Base-by-base conservation (phyloP, 2,329 filamentous ascomycete species). In the Aureobasidium uvarum region DNA sequence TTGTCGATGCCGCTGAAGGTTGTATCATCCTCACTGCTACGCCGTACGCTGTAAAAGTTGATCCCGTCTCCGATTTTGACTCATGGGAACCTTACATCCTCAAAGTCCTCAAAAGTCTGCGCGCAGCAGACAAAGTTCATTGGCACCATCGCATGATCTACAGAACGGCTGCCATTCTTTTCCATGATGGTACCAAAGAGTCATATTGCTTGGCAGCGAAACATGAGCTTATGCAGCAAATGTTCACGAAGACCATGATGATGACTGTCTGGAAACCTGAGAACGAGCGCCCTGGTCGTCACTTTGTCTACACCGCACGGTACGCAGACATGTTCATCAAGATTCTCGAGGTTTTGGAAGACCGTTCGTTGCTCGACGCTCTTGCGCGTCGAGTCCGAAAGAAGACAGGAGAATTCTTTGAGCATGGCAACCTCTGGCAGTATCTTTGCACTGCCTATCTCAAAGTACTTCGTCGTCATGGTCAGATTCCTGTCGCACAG, bases 241-340 rank as follows among this genome's bases (percentile, higher is more conserved):
- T 96, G 63, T 94, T 96, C 70, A 96, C 93, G 45, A 96, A 96
- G 78, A 96, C 92, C 0, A 96, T 96, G 89, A 89, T 90, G 1
- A 88, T 96, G 75, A 94, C 96, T 73, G 92, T 97, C 4, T 97
- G 93, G 93, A 94, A 93, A 71, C 95, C 93, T 43, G 93, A 96
- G 69, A 87, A 90, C 54, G 93, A 97, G 74, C 82, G 88, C 25
- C 82, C 92, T 0, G 93, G 93, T 0, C 86, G 93, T 20, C 93
- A 97, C 75, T 95, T 96, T 72, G 92, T 96, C 43, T 97, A 95
- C 74, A 96, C 92, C 0, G 87, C 91, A 56, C 88, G 90, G 68
- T 97, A 97, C 72, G 89, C 92, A 1, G 86, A 87, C 20, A 95
- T 95, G 73, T 91, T 96, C 76, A 86, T 91, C 14, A 83, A 85